Percentiles rank a stretch among this genome's conserved stretches.
Evolutionary conservation across 768 basidiomycete species (phyloP).

Genomic region (Boletus fagicola): DNA sequence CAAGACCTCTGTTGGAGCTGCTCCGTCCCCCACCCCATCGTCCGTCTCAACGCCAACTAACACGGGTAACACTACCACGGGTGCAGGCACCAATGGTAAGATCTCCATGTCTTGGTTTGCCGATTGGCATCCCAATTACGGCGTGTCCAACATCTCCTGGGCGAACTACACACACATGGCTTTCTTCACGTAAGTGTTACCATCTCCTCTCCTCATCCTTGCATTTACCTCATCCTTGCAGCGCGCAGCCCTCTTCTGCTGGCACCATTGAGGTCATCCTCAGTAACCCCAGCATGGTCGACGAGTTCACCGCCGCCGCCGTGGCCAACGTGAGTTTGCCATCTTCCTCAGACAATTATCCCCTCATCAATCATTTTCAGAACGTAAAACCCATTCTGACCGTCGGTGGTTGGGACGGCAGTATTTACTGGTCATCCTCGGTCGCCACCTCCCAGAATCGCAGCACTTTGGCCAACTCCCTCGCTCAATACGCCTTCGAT

Average conservation of each 20-base stretch:
- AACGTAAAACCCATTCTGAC: constrained; percentile 56
- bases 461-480: constrained; percentile 54
- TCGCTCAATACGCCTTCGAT: constrained; percentile 45
- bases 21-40: constrained; percentile 1
- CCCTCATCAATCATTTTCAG: constrained; percentile 30
- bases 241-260: constrained; percentile 24
- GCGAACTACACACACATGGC: constrained; percentile 62
- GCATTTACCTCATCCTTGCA: not conserved
- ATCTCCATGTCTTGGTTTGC: constrained; percentile 69
- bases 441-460: constrained; percentile 56
- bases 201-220: not conserved
- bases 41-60: constrained; percentile 1
- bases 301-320: constrained; percentile 27
- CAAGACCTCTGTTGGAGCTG: constrained; percentile 1
- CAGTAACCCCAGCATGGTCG: constrained; percentile 4
- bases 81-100: constrained; percentile 26
- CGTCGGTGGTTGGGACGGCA: constrained; percentile 69
- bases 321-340: constrained; percentile 22
- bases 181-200: constrained; percentile 52
- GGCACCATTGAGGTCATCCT: constrained; percentile 14
- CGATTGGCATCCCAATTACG: constrained; percentile 55
- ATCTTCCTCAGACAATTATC: no score
- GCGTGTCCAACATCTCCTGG: constrained; percentile 60
- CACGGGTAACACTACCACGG: constrained; percentile 16
- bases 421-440: constrained; percentile 56